These are phyloP conservation scores for Uronychia binucleata DNA, from an alignment of 73 alveolate species.

Conservation along the genomic window DNA sequence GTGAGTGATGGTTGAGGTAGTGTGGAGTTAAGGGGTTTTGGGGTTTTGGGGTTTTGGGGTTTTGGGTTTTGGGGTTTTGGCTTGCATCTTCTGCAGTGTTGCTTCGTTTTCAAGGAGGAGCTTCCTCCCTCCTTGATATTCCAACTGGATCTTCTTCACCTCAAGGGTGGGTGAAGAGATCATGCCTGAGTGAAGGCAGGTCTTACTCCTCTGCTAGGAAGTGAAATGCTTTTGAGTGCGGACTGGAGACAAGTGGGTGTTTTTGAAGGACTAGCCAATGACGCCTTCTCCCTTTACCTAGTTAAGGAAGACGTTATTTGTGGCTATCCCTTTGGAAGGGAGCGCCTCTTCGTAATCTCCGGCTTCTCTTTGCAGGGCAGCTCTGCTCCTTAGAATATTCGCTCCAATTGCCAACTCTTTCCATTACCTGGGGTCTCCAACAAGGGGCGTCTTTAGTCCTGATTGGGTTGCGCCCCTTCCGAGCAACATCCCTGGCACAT, in stretches of 20 bases:
- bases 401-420: not conserved
- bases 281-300: no score
- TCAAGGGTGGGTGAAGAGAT: not conserved
- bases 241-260: not conserved
- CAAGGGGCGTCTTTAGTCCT: no score
- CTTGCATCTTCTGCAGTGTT: no score
- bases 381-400: not conserved
- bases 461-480: no score
- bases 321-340: not conserved
- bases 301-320: no score
- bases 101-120: no score
- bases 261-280: not conserved
- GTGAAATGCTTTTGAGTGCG: not conserved
- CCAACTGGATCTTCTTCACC: not conserved
- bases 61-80: no score
- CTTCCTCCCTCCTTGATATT: not conserved
- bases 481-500: no score
- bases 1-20: no score
- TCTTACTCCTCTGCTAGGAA: not conserved
- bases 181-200: not conserved
- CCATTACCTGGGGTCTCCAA: not conserved
- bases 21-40: no score
- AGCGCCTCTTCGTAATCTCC: not conserved
- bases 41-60: no score
- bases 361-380: not conserved